A percentile compares a stretch with the other conserved stretches of the same genome.
Conservation (phyloP, 2,329 filamentous ascomycete genomes). For the Gliomastix tumulicola region DNA sequence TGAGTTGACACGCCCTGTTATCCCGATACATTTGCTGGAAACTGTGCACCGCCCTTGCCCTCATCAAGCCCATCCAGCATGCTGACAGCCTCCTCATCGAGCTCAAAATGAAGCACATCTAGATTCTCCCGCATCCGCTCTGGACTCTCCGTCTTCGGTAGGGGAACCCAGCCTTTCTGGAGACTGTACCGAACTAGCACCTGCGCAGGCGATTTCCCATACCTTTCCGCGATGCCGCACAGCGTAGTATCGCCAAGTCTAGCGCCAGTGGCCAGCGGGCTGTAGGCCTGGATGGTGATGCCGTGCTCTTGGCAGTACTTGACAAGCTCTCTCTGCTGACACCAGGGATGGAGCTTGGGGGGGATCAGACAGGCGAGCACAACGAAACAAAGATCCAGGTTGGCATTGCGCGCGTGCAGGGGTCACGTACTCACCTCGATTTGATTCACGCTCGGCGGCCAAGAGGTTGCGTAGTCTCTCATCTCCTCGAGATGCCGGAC, state of each 20-base stretch:
- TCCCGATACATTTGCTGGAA: not conserved
- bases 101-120: conserved; percentile 52
- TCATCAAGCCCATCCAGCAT: conserved; percentile 19
- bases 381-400: not conserved
- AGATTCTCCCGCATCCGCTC: conserved; percentile 54
- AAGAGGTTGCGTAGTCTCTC: conserved; percentile 55
- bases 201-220: conserved; percentile 55
- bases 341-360: conserved; percentile 66
- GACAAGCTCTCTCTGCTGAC: conserved; percentile 40
- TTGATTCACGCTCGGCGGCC: conserved; percentile 68
- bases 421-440: conserved; percentile 56
- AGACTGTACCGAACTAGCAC: conserved; percentile 62
- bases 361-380: conserved; percentile 50
- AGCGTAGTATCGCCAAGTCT: conserved; percentile 47
- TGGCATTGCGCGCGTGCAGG: not conserved
- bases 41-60: conserved; percentile 8
- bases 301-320: conserved; percentile 67
- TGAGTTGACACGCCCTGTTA: not conserved
- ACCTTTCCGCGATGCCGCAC: conserved; percentile 46
- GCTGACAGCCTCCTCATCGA: conserved; percentile 50
- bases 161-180: conserved; percentile 62
- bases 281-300: conserved; percentile 45
- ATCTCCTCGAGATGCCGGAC: conserved; percentile 63
- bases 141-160: conserved; percentile 58
- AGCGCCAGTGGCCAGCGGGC: conserved; percentile 24